Percentiles rank a stretch among this genome's conserved stretches.
phyloP scores from a whole-genome alignment of 2,329 filamentous ascomycete species.

The Pseudogymnoascus sp. region DNA sequence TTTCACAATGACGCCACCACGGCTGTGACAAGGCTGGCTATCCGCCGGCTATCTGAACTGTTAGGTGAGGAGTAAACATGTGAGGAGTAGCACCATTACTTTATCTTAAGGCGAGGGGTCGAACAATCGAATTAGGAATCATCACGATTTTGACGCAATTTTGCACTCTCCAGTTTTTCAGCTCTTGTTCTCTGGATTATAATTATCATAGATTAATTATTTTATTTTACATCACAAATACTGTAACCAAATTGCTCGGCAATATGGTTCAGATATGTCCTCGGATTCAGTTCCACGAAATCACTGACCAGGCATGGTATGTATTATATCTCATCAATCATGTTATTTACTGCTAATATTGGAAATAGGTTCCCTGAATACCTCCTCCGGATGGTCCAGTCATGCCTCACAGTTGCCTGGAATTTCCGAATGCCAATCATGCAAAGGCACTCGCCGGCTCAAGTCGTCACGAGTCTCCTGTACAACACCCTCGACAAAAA shows the following conservation, averaged over 20 bases:
- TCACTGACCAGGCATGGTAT: slow-evolving; percentile 58
- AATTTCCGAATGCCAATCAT: slow-evolving; percentile 49
- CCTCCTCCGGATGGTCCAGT: slow-evolving; percentile 56
- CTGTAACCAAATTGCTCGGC: neutral
- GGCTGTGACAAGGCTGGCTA: neutral
- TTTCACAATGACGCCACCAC: neutral
- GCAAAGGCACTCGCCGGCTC: slow-evolving; percentile 49
- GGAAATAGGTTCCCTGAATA: slow-evolving; percentile 53
- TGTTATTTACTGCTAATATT: slow-evolving; percentile 15
- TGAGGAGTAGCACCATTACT: neutral
- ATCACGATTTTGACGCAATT: neutral
- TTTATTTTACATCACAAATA: neutral
- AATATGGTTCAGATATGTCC: slow-evolving; percentile 44
- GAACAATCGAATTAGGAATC: neutral
- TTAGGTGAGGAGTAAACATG: no score
- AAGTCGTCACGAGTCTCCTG: slow-evolving; percentile 51
- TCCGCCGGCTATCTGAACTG: neutral
- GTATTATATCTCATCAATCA: slow-evolving; percentile 30
- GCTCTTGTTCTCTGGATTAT: neutral
- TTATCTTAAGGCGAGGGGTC: neutral
- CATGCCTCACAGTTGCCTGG: slow-evolving; percentile 57
- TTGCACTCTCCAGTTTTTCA: neutral
- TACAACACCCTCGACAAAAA: slow-evolving; percentile 39
- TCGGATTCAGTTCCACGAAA: slow-evolving; percentile 58
- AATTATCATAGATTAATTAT: neutral